Evolutionary conservation across 1,284 basidiomycete genomes (phyloP), one percentile per base, ranked within the genome.

Genomic region (Trichosporon faecale): DNA sequence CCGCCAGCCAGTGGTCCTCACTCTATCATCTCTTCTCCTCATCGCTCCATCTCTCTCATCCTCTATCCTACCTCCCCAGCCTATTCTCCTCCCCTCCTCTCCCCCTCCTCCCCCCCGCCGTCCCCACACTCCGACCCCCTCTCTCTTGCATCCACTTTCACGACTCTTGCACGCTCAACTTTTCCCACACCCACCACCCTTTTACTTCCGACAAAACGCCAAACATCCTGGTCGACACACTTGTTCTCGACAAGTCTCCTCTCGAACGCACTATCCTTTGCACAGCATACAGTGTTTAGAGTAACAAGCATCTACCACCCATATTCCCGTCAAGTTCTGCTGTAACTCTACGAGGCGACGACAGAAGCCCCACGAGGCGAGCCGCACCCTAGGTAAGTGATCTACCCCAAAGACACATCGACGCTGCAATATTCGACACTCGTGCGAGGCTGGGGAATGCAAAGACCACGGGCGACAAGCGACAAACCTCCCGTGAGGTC

Each of bases 211-310:
- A 52, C 33, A 33, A 31, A 52, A 31, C 27, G 29, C 65, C 40
- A 49, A 52, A 66, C 29, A 49, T 57, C 46, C 44, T 5, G 16
- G 27, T 63, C 55, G 31, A 23, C 35, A 60, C 55, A 31, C 21
- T 46, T 31, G 14, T n/a, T 61, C 49, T 52, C 49, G 49, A 23
- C 57, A 61, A 61, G 29, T 33, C 29, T 8, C 29, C 29, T 33
- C 18, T 18, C 57, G 29, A 29, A 33, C 29, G 29, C 18, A 16
- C 27, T 33, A 31, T 31, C 29, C 57, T 31, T 31, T 31, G 33
- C 33, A 61, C 57, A 61, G 27, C 57, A 29, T 33, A n/a, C 18
- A 29, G 57, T 61, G 57, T 61, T n/a, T 61, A 61, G 57, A 61
- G 27, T 61, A 61, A 27, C 52, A 12, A 25, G 57, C 29, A 18